These are phyloP conservation scores for Penicillium sp. DNA, from an alignment of 2,329 filamentous ascomycete genomes.

Conservation along the genomic window DNA sequence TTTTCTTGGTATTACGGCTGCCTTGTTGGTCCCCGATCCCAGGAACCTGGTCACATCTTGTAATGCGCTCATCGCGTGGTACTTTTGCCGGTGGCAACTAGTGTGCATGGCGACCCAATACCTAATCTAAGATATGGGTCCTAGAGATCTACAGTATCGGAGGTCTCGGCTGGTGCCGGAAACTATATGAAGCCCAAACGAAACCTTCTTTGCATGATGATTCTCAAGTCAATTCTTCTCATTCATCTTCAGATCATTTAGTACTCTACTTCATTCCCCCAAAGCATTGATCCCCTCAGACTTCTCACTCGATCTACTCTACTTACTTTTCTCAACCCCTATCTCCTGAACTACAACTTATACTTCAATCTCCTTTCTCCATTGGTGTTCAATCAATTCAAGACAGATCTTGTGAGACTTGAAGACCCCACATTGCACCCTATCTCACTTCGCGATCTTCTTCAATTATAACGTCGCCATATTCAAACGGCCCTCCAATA, in stretches of 20 bases:
- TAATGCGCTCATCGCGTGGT: slow-evolving; percentile 15
- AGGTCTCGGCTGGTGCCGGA: slow-evolving; percentile 7
- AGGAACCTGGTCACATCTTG: slow-evolving; percentile 15
- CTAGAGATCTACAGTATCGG: slow-evolving; percentile 2
- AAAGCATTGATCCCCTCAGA: background rate
- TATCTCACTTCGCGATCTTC: background rate
- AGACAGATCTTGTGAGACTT: background rate
- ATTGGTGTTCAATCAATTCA: background rate
- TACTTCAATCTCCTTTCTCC: background rate
- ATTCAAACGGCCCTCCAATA: background rate
- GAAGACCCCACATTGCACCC: background rate
- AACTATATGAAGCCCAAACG: slow-evolving; percentile 23
- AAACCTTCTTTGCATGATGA: slow-evolving; percentile 1
- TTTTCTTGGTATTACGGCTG: slow-evolving; percentile 8
- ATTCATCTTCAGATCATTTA: background rate
- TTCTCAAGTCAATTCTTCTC: background rate
- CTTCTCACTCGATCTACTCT: background rate
- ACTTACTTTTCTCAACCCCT: background rate
- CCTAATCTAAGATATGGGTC: slow-evolving; percentile 10
- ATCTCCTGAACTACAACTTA: background rate
- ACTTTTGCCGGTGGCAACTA: slow-evolving; percentile 24
- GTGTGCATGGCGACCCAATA: slow-evolving; percentile 1
- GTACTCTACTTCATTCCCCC: background rate
- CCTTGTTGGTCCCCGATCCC: slow-evolving; percentile 11
- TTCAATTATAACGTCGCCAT: background rate